phyloP scores from a whole-genome alignment of 2,329 filamentous ascomycete genomes.

The Fusarium neocosmosporiellum region DNA sequence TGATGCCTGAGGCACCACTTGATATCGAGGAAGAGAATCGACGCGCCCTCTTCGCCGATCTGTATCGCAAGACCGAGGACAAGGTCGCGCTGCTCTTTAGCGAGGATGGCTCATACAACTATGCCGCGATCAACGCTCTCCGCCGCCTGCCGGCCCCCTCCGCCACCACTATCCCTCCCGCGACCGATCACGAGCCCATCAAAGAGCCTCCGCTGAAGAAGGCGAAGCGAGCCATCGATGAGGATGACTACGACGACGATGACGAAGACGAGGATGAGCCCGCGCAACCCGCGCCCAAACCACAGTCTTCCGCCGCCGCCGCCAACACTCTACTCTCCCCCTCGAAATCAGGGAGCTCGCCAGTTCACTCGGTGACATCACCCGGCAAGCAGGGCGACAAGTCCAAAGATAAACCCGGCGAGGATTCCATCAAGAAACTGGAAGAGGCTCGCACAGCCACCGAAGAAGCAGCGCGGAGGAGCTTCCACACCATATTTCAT shows the following conservation, averaged over 20 bases:
- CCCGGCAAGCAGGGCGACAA: conserved; percentile 69
- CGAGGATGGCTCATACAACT: conserved; percentile 65
- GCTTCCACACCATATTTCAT: conserved; percentile 94
- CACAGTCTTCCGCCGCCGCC: conserved; percentile 61
- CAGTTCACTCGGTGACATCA: conserved; percentile 70
- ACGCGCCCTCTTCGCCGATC: conserved; percentile 78
- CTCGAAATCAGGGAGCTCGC: conserved; percentile 76
- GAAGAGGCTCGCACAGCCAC: conserved; percentile 92
- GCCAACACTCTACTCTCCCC: conserved; percentile 73
- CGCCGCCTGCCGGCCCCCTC: conserved; percentile 54
- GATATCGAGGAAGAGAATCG: conserved; percentile 76
- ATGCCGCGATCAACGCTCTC: conserved; percentile 65
- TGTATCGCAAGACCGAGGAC: conserved; percentile 81
- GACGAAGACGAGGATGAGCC: conserved; percentile 73
- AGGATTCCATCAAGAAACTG: conserved; percentile 91
- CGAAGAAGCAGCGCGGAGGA: conserved; percentile 88
- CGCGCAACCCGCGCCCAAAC: conserved; percentile 65
- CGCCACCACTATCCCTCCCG: conserved; percentile 60
- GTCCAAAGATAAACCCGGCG: conserved; percentile 74
- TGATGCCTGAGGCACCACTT: conserved; percentile 70
- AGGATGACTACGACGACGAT: conserved; percentile 88
- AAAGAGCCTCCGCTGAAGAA: conserved; percentile 77
- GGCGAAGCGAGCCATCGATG: conserved; percentile 80
- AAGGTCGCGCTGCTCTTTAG: conserved; percentile 81
- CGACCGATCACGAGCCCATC: conserved; percentile 69